Percentiles rank a stretch among this genome's conserved stretches.
Evolutionary conservation across 202 grass and related monocot species (phyloP).

Genomic region (Carex arenaria): DNA sequence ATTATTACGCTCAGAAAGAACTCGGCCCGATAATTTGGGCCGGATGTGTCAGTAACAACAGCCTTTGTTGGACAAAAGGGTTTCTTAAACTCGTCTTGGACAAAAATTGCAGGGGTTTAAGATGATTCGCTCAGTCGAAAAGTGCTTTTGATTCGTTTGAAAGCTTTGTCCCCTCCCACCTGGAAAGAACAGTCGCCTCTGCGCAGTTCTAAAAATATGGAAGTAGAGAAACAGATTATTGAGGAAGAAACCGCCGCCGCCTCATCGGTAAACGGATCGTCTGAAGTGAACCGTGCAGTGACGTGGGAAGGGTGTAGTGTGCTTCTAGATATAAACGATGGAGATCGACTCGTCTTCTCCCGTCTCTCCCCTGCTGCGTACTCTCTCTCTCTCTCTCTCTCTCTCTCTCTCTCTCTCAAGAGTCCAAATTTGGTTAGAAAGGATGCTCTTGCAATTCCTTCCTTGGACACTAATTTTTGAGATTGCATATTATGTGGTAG

Average conservation of each 20-base stretch:
- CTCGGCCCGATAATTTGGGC: not conserved
- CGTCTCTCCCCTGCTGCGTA: constrained; percentile 60
- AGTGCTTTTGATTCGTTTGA: too few species aligned
- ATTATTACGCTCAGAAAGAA: not conserved
- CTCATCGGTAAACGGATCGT: constrained; percentile 3
- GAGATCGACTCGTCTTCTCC: constrained; percentile 95
- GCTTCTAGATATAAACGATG: constrained; percentile 99
- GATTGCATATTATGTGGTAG: not conserved
- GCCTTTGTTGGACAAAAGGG: not conserved
- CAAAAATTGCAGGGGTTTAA: not conserved
- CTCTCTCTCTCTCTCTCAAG: not conserved
- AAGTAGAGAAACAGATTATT: not conserved
- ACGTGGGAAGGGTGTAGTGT: constrained; percentile 92
- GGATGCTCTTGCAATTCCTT: not conserved
- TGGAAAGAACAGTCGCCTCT: not conserved
- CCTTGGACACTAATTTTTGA: not conserved
- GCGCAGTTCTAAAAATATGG: constrained; percentile 5
- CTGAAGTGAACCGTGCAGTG: constrained; percentile 24
- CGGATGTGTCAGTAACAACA: not conserved
- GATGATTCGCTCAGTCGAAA: not conserved
- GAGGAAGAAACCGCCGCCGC: not conserved
- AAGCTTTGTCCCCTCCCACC: not conserved
- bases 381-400: not conserved
- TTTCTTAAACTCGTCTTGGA: not conserved
- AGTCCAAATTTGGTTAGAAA: not conserved